A percentile compares a stretch with the other conserved stretches of the same genome.
Evolutionary conservation across 805 yeast genomes (phyloP).

Genomic region (Lipomyces anomalus): DNA sequence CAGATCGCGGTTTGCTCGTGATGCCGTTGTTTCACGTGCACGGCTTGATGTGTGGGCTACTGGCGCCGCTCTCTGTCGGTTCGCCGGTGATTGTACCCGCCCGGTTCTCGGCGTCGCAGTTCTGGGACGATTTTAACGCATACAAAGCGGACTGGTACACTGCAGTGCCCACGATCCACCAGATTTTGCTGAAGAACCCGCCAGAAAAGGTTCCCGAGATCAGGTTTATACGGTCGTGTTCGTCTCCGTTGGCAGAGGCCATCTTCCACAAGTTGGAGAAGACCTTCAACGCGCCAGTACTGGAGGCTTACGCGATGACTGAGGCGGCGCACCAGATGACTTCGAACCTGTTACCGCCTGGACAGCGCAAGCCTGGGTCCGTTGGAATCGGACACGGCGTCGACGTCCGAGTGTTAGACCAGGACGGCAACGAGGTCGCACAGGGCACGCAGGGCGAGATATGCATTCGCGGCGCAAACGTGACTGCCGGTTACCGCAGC

Average conservation of each 20-base stretch:
- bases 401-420: conserved; percentile 52
- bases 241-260: conserved; percentile 63
- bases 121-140: conserved; percentile 53
- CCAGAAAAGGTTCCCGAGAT: conserved; percentile 51
- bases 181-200: conserved; percentile 51
- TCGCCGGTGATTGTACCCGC: conserved; percentile 52
- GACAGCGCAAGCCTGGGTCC: conserved; percentile 60
- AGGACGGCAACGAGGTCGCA: conserved; percentile 42
- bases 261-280: conserved; percentile 54
- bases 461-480: conserved; percentile 59
- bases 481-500: conserved; percentile 66
- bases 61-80: conserved; percentile 59
- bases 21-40: conserved; percentile 79
- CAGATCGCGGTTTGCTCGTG: conserved; percentile 56
- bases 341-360: conserved; percentile 62
- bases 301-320: conserved; percentile 78
- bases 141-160: conserved; percentile 63
- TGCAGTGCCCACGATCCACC: conserved; percentile 69
- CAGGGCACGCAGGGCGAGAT: conserved; percentile 64
- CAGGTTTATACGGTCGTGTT: conserved; percentile 66
- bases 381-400: conserved; percentile 72
- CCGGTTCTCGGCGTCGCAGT: conserved; percentile 52
- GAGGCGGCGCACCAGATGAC: conserved; percentile 72
- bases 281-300: conserved; percentile 57
- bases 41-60: conserved; percentile 60